Evolutionary conservation across 2,329 filamentous ascomycete genomes (phyloP).

Genomic region (Claviceps arundinis): DNA sequence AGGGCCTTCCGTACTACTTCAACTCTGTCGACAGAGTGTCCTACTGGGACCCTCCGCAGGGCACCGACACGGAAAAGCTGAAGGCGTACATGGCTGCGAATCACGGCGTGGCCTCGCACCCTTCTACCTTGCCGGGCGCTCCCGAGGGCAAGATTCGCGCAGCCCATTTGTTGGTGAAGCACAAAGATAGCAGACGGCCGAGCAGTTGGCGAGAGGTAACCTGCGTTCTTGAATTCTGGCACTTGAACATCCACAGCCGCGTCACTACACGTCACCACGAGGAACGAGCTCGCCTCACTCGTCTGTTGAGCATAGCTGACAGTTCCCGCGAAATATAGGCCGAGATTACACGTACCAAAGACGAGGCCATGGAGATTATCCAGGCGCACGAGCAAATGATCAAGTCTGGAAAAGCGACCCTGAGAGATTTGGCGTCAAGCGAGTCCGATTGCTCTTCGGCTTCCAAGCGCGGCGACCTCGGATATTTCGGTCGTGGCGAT

Average conservation of each 20-base stretch:
- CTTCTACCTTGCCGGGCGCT: constrained; percentile 25
- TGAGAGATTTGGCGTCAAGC: constrained; percentile 73
- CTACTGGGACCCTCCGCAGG: constrained; percentile 83
- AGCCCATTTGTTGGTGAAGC: constrained; percentile 88
- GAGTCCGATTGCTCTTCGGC: constrained; percentile 96
- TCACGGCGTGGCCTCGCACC: constrained; percentile 48
- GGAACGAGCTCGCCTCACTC: no score
- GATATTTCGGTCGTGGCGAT: constrained; percentile 85
- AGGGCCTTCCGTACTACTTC: constrained; percentile 99
- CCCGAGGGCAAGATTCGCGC: constrained; percentile 78
- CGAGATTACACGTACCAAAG: constrained; percentile 76
- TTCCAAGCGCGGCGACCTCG: constrained; percentile 84
- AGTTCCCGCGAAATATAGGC: constrained; percentile 26
- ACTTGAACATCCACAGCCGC: no score
- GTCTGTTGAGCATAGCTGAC: background rate
- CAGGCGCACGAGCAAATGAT: constrained; percentile 64
- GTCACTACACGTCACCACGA: background rate
- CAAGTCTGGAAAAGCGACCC: constrained; percentile 48
- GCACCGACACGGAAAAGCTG: constrained; percentile 81
- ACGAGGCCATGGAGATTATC: constrained; percentile 72
- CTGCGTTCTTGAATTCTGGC: no score
- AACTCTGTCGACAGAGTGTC: constrained; percentile 76
- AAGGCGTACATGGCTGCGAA: constrained; percentile 88
- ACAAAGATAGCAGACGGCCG: constrained; percentile 73
- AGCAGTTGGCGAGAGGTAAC: constrained; percentile 76